A percentile compares a stretch with the other conserved stretches of the same genome.
These are phyloP conservation scores for Chrysanthemum makinoi DNA, from an alignment of 129 eudicot species.

Conservation along the genomic window DNA sequence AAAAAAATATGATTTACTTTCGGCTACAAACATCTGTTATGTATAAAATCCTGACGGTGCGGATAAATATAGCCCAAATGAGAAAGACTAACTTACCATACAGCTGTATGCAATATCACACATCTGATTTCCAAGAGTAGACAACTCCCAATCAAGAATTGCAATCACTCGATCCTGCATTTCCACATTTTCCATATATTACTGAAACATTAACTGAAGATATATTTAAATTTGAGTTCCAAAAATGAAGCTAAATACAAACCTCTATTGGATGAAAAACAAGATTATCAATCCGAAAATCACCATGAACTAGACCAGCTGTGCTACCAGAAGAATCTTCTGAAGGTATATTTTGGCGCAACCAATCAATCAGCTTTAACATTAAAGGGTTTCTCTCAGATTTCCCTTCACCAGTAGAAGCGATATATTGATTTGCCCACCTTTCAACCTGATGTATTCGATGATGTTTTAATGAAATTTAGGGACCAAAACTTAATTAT, in stretches of 20 bases:
- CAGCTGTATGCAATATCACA: constrained; percentile 91
- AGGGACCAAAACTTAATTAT: neutral
- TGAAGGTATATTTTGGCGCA: constrained; percentile 65
- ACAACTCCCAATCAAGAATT: constrained; percentile 94
- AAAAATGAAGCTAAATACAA: neutral
- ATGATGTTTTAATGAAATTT: neutral
- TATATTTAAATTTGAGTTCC: neutral
- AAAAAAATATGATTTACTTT: neutral
- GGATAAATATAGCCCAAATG: neutral
- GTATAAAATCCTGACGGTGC: neutral
- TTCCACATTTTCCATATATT: neutral
- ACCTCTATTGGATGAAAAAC: constrained; percentile 98
- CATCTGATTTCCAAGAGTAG: constrained; percentile 98
- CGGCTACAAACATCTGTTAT: neutral
- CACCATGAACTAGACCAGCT: constrained; percentile 94
- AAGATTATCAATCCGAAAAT: constrained; percentile 94
- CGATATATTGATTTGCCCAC: constrained; percentile 88
- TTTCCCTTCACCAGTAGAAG: constrained; percentile 92
- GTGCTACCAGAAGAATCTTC: constrained; percentile 84
- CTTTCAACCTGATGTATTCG: constrained; percentile 69
- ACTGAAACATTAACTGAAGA: constrained; percentile 5
- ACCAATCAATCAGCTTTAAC: constrained; percentile 73
- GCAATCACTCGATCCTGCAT: constrained; percentile 97
- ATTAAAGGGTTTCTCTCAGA: constrained; percentile 84
- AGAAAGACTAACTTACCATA: constrained; percentile 56